These are phyloP conservation scores for Pachyrhizus erosus DNA, from an alignment of 306 rosid genomes.

Conservation along the genomic window DNA sequence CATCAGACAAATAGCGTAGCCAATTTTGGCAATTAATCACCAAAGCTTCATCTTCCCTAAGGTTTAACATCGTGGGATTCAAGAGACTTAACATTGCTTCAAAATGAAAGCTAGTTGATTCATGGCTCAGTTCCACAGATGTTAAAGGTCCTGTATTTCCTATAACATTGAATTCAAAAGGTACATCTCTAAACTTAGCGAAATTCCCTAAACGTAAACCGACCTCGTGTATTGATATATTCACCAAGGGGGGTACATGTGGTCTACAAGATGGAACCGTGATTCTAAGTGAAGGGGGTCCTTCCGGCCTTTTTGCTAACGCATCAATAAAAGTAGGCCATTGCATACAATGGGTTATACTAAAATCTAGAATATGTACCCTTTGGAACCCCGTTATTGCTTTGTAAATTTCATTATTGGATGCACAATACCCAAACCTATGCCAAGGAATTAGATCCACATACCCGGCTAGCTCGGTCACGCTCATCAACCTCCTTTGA, in stretches of 20 bases:
- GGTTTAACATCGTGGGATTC: conserved; percentile 63
- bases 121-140: conserved; percentile 30
- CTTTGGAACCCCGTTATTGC: conserved; percentile 66
- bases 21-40: conserved; percentile 87
- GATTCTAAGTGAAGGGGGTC: conserved; percentile 82
- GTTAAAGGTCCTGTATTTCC: conserved; percentile 42
- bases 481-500: conserved; percentile 76
- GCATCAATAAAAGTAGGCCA: conserved; percentile 96
- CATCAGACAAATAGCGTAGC: conserved; percentile 72
- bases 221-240: conserved; percentile 71
- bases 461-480: conserved; percentile 90
- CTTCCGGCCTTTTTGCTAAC: conserved; percentile 76
- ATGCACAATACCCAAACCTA: conserved; percentile 84
- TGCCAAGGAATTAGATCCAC: conserved; percentile 98
- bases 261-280: conserved; percentile 81
- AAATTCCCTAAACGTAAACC: conserved; percentile 82
- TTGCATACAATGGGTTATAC: conserved; percentile 94
- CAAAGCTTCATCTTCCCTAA: conserved; percentile 83
- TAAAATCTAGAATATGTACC: conserved; percentile 87
- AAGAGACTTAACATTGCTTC: conserved; percentile 61
- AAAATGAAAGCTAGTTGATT: conserved; percentile 48
- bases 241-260: conserved; percentile 78
- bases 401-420: conserved; percentile 76
- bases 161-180: conserved; percentile 76
- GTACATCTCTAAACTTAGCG: conserved; percentile 70